phyloP scores from a whole-genome alignment of 768 basidiomycete species.

The Favolaschia claudopus region DNA sequence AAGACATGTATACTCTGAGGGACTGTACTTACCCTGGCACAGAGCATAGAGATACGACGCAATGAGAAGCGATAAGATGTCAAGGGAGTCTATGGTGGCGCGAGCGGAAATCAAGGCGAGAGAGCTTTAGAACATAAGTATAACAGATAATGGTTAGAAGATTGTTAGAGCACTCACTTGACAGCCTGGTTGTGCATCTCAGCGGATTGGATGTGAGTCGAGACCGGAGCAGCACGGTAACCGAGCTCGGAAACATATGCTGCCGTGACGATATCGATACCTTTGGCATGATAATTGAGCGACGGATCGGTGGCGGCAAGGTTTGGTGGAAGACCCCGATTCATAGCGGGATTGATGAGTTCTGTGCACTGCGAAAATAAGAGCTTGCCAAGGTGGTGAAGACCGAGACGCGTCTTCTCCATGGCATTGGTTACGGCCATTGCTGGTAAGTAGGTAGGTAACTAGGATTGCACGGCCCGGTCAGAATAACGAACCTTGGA shows the following conservation, averaged over 20 bases:
- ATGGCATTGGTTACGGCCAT: constrained; percentile 86
- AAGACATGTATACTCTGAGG: not conserved
- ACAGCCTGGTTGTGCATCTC: constrained; percentile 95
- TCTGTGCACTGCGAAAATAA: constrained; percentile 75
- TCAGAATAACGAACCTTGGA: constrained; percentile 52
- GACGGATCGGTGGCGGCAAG: constrained; percentile 83
- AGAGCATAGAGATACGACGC: constrained; percentile 36
- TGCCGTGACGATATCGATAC: constrained; percentile 84
- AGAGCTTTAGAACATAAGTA: constrained; percentile 55
- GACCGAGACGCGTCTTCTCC: constrained; percentile 82
- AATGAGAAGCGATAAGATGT: constrained; percentile 22
- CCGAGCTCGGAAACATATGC: constrained; percentile 87
- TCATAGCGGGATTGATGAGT: constrained; percentile 77
- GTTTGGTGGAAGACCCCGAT: constrained; percentile 83
- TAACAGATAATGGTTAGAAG: constrained; percentile 6
- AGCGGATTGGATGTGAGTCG: constrained; percentile 84
- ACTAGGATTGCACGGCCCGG: too few species aligned
- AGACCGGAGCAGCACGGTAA: constrained; percentile 83
- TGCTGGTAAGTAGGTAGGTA: too few species aligned
- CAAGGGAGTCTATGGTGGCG: constrained; percentile 28
- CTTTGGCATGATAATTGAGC: constrained; percentile 84
- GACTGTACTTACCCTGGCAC: constrained; percentile 60
- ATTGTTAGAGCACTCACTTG: constrained; percentile 61
- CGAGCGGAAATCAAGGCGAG: constrained; percentile 60
- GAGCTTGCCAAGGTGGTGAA: constrained; percentile 76